Evolutionary conservation across 2,329 filamentous ascomycete species (phyloP).

Genomic region (Hymenoscyphus occultus): DNA sequence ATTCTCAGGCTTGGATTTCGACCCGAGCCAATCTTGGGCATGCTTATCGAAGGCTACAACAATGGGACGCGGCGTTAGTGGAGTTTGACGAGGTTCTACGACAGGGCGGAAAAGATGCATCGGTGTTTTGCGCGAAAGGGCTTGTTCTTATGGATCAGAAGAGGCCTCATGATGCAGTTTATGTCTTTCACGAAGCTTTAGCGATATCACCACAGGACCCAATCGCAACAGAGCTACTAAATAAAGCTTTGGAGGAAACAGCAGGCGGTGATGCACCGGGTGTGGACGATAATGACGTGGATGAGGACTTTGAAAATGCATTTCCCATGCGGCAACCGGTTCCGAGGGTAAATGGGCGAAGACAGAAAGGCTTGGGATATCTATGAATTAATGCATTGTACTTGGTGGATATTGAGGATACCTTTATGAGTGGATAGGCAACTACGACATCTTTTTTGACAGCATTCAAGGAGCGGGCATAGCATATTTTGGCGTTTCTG

Average conservation of each 20-base stretch:
- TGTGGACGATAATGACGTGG: constrained; percentile 42
- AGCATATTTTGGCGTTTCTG: constrained; percentile 3
- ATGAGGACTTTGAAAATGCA: constrained; percentile 51
- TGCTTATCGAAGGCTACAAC: constrained; percentile 70
- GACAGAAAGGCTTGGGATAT: constrained; percentile 1
- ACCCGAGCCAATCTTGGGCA: constrained; percentile 88
- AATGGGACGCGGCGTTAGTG: constrained; percentile 67
- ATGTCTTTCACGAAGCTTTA: constrained; percentile 79
- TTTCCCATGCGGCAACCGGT: not conserved
- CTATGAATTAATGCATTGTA: not conserved
- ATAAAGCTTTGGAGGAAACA: constrained; percentile 66
- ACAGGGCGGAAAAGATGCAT: constrained; percentile 74
- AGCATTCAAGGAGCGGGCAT: not conserved
- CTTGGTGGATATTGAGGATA: not conserved
- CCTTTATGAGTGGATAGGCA: not conserved
- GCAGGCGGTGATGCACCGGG: constrained; percentile 38
- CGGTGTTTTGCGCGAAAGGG: constrained; percentile 78
- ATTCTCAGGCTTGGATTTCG: constrained; percentile 77
- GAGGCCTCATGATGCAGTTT: constrained; percentile 71
- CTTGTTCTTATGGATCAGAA: constrained; percentile 78
- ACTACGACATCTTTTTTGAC: not conserved
- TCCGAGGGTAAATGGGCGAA: not conserved
- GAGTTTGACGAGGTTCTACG: constrained; percentile 87
- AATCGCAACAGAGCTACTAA: constrained; percentile 74
- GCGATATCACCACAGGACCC: constrained; percentile 77